Conservation (phyloP, 768 basidiomycete species). For the Lentinula sp. region DNA sequence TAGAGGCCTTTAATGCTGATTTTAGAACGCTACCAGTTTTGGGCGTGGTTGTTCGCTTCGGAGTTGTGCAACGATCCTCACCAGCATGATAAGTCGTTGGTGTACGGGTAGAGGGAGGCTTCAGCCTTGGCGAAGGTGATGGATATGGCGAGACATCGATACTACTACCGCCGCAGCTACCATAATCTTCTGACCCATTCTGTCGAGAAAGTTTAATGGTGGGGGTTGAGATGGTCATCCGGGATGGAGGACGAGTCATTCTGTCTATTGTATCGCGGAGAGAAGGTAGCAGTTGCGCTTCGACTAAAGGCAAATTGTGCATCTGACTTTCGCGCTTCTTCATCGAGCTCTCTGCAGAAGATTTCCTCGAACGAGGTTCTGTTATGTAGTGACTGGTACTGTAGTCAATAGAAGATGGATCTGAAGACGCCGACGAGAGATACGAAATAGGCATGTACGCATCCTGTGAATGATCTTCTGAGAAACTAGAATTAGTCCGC, state of each 20-base stretch:
- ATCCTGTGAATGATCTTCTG: conserved; percentile 7
- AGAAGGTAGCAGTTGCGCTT: conserved; percentile 62
- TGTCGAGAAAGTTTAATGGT: background rate
- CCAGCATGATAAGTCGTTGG: background rate
- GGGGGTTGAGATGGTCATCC: conserved; percentile 13
- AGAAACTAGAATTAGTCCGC: background rate
- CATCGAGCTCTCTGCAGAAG: conserved; percentile 12
- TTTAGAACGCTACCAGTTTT: conserved; percentile 26
- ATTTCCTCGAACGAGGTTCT: conserved; percentile 4
- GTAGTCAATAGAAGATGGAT: conserved; percentile 26
- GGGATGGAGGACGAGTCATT: conserved; percentile 57
- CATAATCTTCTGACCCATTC: background rate
- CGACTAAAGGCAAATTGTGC: conserved; percentile 51
- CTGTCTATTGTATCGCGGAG: conserved; percentile 67
- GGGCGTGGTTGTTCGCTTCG: conserved; percentile 15
- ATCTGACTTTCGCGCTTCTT: conserved; percentile 36
- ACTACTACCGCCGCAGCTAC: background rate
- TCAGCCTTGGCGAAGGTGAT: conserved; percentile 4
- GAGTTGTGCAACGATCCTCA: conserved; percentile 1
- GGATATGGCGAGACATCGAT: background rate
- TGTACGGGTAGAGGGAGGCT: background rate
- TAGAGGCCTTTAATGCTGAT: conserved; percentile 32
- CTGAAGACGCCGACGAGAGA: background rate
- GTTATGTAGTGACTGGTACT: background rate
- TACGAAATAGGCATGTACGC: conserved; percentile 17